A percentile compares a stretch with the other conserved stretches of the same genome.
Conservation (phyloP, 805 yeast genomes). For the Wickerhamiella kazuoi region DNA sequence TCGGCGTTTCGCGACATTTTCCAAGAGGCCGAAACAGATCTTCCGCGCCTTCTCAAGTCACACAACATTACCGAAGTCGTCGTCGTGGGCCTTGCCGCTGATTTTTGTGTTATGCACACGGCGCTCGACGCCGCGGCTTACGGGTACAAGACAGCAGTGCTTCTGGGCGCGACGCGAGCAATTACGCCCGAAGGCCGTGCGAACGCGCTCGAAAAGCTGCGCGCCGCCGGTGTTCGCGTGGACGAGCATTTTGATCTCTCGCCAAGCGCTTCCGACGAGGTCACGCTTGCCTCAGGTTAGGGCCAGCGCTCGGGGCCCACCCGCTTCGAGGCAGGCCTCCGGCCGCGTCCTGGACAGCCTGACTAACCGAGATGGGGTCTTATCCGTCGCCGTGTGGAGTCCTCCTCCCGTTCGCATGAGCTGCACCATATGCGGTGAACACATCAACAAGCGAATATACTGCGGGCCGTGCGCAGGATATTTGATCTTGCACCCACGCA, state of each 20-base stretch:
- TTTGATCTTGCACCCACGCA: slow-evolving; percentile 11
- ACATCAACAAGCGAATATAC: slow-evolving; percentile 8
- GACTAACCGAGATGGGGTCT: too few relatives aligned
- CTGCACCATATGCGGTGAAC: slow-evolving; percentile 15
- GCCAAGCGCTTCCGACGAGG: too few relatives aligned
- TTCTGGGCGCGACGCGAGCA: slow-evolving; percentile 38
- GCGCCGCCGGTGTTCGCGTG: neutral
- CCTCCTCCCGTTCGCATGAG: too few relatives aligned
- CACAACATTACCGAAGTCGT: slow-evolving; percentile 40
- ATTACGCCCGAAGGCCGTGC: slow-evolving; percentile 3
- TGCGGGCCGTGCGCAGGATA: slow-evolving; percentile 15
- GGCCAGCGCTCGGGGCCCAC: too few relatives aligned
- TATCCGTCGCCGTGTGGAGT: too few relatives aligned
- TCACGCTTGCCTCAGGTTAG: too few relatives aligned
- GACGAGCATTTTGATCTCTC: too few relatives aligned
- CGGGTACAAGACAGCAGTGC: slow-evolving; percentile 50
- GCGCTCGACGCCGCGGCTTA: slow-evolving; percentile 45
- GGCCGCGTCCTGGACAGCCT: too few relatives aligned
- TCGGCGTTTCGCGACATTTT: slow-evolving; percentile 75
- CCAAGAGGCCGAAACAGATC: slow-evolving; percentile 52
- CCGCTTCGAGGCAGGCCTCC: too few relatives aligned
- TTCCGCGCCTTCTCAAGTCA: slow-evolving; percentile 30
- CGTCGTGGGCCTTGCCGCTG: slow-evolving; percentile 72
- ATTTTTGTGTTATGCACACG: slow-evolving; percentile 66
- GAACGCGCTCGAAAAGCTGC: neutral